These are phyloP conservation scores for Rossbeevera mucosa DNA, from an alignment of 768 basidiomycete species.

Conservation along the genomic window DNA sequence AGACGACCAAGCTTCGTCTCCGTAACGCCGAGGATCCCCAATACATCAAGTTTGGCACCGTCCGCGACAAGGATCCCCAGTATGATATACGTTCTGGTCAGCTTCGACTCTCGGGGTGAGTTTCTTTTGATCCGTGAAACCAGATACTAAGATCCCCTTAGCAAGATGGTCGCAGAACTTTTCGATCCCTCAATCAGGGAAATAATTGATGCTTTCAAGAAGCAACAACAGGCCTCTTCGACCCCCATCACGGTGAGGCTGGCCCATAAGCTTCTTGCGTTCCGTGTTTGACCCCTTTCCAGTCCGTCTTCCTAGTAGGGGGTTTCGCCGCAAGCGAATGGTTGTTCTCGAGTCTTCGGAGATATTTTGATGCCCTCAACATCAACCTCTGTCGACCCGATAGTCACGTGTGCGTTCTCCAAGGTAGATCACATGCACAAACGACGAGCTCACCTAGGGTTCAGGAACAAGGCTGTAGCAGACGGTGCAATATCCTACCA, in stretches of 20 bases:
- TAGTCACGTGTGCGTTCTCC: conserved; percentile 45
- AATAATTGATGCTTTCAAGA: conserved; percentile 34
- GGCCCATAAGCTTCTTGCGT: background rate
- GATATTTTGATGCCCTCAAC: conserved; percentile 34
- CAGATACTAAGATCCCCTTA: conserved; percentile 10
- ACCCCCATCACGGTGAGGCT: conserved; percentile 31
- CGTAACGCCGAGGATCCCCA: conserved; percentile 35
- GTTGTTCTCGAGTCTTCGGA: conserved; percentile 41
- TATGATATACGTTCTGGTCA: conserved; percentile 38
- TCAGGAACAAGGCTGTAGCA: conserved; percentile 48
- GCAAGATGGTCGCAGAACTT: conserved; percentile 37
- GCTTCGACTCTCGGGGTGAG: conserved; percentile 36
- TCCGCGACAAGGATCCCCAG: conserved; percentile 35
- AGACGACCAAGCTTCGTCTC: conserved; percentile 41
- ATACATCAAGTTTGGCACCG: conserved; percentile 40
- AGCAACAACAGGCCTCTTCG: conserved; percentile 29
- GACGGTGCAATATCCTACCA: conserved; percentile 44
- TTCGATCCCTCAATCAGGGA: conserved; percentile 42
- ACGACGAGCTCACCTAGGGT: conserved; percentile 9
- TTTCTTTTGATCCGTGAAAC: background rate
- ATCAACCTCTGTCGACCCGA: conserved; percentile 47
- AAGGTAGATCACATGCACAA: background rate
- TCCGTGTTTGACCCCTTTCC: background rate
- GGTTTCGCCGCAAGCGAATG: conserved; percentile 51
- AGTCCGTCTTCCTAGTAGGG: conserved; percentile 48